Conservation (phyloP, 495 filamentous ascomycete genomes). For the Penicillium ochrochloron region DNA sequence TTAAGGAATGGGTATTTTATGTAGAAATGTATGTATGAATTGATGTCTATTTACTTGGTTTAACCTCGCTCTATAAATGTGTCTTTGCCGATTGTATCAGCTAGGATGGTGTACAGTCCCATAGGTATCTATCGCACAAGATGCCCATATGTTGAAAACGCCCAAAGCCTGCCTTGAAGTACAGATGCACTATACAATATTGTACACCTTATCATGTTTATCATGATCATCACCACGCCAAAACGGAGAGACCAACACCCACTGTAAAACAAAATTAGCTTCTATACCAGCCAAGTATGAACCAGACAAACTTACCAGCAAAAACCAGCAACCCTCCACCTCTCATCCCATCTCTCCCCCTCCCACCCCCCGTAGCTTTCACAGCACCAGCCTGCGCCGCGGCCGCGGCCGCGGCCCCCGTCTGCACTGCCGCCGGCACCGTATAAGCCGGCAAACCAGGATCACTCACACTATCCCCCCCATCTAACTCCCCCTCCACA, state of each 20-base stretch:
- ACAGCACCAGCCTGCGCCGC: neutral
- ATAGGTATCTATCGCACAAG: neutral
- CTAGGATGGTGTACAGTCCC: neutral
- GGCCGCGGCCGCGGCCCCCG: neutral
- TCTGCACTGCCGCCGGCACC: slow-evolving; percentile 21
- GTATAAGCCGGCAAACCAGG: slow-evolving; percentile 21
- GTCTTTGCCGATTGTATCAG: neutral
- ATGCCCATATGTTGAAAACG: neutral
- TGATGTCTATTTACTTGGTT: neutral
- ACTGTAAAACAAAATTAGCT: neutral
- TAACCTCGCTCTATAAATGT: neutral
- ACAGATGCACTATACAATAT: neutral
- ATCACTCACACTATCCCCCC: slow-evolving; percentile 22
- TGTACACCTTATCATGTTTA: neutral
- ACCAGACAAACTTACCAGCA: neutral
- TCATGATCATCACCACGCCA: neutral
- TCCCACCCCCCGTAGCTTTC: neutral
- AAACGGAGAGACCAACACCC: neutral
- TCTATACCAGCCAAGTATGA: neutral
- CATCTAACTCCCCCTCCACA: slow-evolving; percentile 23
- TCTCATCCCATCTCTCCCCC: neutral
- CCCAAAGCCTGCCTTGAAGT: neutral
- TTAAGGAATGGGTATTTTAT: neutral
- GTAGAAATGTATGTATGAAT: neutral
- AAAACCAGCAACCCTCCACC: neutral